These are phyloP conservation scores for Eremothecium gossypii DNA, from an alignment of 1,139 yeast species.

Conservation along the genomic window DNA sequence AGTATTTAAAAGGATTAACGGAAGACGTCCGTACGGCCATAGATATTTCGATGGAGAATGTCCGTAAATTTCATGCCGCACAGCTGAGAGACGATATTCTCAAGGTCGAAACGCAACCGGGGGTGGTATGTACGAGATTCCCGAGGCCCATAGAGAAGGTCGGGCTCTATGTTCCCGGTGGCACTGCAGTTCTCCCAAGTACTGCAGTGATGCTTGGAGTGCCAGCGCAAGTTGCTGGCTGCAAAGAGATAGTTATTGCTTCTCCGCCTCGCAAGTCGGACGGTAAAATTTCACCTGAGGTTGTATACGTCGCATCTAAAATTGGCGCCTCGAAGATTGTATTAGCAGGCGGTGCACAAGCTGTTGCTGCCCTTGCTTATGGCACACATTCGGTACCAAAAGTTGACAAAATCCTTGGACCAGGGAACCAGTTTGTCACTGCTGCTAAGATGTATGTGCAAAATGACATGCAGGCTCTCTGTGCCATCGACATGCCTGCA, in stretches of 20 bases:
- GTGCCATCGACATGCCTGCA: slow-evolving; percentile 98
- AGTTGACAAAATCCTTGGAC: slow-evolving; percentile 95
- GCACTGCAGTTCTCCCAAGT: slow-evolving; percentile 95
- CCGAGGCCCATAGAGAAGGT: slow-evolving; percentile 91
- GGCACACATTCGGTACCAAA: slow-evolving; percentile 90
- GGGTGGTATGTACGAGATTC: slow-evolving; percentile 88
- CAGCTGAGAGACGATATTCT: slow-evolving; percentile 66
- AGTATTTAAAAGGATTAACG: slow-evolving; percentile 54
- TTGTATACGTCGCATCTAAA: slow-evolving; percentile 93
- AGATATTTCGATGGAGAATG: slow-evolving; percentile 81
- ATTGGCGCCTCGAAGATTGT: slow-evolving; percentile 86
- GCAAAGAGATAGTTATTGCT: slow-evolving; percentile 86
- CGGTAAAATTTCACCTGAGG: slow-evolving; percentile 92
- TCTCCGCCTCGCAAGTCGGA: slow-evolving; percentile 90
- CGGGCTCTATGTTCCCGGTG: slow-evolving; percentile 96
- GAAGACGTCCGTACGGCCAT: slow-evolving; percentile 76
- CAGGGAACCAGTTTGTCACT: slow-evolving; percentile 97
- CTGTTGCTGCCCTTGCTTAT: slow-evolving; percentile 96
- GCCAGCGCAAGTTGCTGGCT: slow-evolving; percentile 98
- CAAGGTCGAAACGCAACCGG: slow-evolving; percentile 89
- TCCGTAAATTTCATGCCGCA: slow-evolving; percentile 87
- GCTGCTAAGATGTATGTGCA: slow-evolving; percentile 98
- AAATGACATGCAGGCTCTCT: slow-evolving; percentile 88
- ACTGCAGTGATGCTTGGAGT: slow-evolving; percentile 98
- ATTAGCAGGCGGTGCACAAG: slow-evolving; percentile 98